Base-by-base conservation (phyloP, 2,329 filamentous ascomycete genomes). In the Hirsutella minnesotensis region DNA sequence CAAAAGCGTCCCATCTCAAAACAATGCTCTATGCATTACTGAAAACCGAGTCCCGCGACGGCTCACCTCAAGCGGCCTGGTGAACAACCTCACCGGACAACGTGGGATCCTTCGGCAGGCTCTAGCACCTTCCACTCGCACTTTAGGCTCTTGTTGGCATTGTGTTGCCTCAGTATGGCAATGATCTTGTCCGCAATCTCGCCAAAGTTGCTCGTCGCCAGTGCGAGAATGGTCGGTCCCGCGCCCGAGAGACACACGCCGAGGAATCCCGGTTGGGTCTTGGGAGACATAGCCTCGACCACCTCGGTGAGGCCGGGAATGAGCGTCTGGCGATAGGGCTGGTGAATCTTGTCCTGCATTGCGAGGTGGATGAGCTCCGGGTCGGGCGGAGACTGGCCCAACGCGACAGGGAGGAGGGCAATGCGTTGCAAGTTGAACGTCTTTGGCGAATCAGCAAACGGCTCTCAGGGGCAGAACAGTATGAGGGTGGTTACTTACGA, bases 291-390 rank as follows among this genome's bases (percentile, higher is more conserved):
- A 46, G 83, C 90, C 60, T 87, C 79, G 41, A 98, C 79, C 42
- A 98, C 90, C 59, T 95, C 84, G 15, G 85, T 83, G 44, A 98
- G 73, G 1, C 90, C 92, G 1, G 92, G 92, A 52, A 98, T 94
- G 48, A 98, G 76, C 2, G 77, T 83, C 65, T 92, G 83, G 42
- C 92, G 83, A 69, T 98, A 96, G 36, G 88, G 92, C 65, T 98
- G 92, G 67, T 98, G 92, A 47, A 98, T 79, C 66, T 89, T 94
- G 69, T 98, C 92, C 67, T 96, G 92, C 92, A 98, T 98, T 38
- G 89, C 90, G 39, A 94, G 80, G 68, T 94, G 94, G 61, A 98
- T 98, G 63, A 94, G 83, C 54, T 94, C 83, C 19, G 92, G 83
- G 58, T 95, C 84, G 2, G 89, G 90, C 9, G 92, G 90, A 8